A percentile compares a stretch with the other conserved stretches of the same genome.
Evolutionary conservation across 2,329 filamentous ascomycete genomes (phyloP).

Genomic region (Blastomyces parvus): DNA sequence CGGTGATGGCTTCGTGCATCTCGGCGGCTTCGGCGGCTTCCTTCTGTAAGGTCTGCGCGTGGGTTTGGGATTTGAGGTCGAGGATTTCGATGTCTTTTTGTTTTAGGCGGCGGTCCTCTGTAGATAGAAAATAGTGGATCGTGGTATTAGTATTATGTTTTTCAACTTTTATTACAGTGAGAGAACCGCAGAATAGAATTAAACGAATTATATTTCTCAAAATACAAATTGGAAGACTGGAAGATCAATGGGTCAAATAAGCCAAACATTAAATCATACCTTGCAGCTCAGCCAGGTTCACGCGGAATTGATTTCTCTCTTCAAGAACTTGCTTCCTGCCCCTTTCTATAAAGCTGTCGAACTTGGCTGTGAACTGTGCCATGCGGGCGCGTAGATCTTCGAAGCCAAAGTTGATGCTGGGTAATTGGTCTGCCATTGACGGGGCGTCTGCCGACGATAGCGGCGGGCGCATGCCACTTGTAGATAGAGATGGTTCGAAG

Average conservation of each 20-base stretch:
- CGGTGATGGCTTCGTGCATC: constrained; percentile 51
- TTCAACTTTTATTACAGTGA: constrained; percentile 5
- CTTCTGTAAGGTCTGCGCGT: constrained; percentile 48
- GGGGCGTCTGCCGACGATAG: constrained; percentile 44
- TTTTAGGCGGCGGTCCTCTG: constrained; percentile 87
- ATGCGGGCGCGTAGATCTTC: constrained; percentile 92
- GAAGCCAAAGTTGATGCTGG: constrained; percentile 89
- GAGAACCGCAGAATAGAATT: background rate
- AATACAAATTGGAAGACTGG: background rate
- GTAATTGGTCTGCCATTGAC: constrained; percentile 60
- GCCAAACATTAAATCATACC: constrained; percentile 44
- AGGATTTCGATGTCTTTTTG: constrained; percentile 77
- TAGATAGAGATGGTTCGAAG: constrained; percentile 50
- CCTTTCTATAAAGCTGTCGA: constrained; percentile 89
- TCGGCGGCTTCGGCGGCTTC: constrained; percentile 54
- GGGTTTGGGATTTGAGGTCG: constrained; percentile 46
- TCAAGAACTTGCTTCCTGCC: constrained; percentile 82
- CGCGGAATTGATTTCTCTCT: constrained; percentile 86
- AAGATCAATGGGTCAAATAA: too few species aligned
- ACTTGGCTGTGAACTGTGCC: constrained; percentile 80
- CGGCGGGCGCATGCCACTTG: constrained; percentile 44
- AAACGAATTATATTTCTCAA: background rate
- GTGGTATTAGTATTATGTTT: background rate
- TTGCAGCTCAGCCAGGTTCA: constrained; percentile 80
- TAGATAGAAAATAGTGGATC: background rate